Evolutionary conservation across 2,329 filamentous ascomycete species (phyloP).

Genomic region (Cercospora beticola): DNA sequence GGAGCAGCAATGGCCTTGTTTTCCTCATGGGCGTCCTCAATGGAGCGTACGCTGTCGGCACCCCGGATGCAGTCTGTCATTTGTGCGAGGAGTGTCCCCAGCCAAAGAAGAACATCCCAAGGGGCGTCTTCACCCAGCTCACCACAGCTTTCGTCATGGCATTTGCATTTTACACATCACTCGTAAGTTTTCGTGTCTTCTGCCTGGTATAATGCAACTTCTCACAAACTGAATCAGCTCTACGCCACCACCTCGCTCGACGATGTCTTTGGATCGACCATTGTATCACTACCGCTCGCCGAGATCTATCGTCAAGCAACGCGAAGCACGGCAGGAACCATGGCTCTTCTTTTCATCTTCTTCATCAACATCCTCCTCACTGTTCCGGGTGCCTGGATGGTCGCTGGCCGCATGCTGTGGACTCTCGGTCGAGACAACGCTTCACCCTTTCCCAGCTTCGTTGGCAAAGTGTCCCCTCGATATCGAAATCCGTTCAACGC

Average conservation of each 20-base stretch:
- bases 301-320: conserved; percentile 61
- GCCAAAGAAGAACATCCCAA: conserved; percentile 54
- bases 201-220: conserved; percentile 1
- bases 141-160: conserved; percentile 54
- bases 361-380: conserved; percentile 53
- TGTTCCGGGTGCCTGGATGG: conserved; percentile 59
- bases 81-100: conserved; percentile 63
- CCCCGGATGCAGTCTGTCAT: conserved; percentile 63
- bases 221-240: conserved; percentile 36
- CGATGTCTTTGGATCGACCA: conserved; percentile 49
- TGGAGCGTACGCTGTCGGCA: conserved; percentile 63
- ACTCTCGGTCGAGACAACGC: conserved; percentile 59
- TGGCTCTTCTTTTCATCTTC: conserved; percentile 50
- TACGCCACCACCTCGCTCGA: conserved; percentile 61
- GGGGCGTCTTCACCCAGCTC: conserved; percentile 54
- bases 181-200: conserved; percentile 21
- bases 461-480: conserved; percentile 49
- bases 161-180: conserved; percentile 43
- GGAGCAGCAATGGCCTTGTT: conserved; percentile 55
- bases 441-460: conserved; percentile 52
- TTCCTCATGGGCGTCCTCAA: conserved; percentile 65
- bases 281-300: conserved; percentile 57
- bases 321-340: conserved; percentile 41
- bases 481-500: conserved; percentile 57
- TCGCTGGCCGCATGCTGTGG: conserved; percentile 63